Evolutionary conservation across 2,329 filamentous ascomycete genomes (phyloP).

Genomic region (Hymenoscyphus infarciens): DNA sequence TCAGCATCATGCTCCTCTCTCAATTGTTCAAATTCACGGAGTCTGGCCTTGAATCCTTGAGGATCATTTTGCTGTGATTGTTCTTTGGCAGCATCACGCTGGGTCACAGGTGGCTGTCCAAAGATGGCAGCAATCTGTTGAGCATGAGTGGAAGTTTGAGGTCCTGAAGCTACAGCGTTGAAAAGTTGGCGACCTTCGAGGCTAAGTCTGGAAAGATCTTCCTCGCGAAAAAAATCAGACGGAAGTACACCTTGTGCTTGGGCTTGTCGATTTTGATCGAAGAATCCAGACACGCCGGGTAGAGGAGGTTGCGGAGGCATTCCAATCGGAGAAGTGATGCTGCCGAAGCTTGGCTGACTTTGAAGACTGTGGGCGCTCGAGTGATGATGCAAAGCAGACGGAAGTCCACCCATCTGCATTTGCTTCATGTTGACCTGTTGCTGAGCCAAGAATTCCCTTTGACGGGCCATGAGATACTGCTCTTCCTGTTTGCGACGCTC

Average conservation of each 20-base stretch:
- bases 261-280: slow-evolving; percentile 54
- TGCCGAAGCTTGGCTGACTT: slow-evolving; percentile 94
- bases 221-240: slow-evolving; percentile 57
- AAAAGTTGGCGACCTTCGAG: slow-evolving; percentile 37
- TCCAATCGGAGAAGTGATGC: slow-evolving; percentile 81
- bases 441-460: slow-evolving; percentile 87
- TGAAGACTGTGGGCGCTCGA: slow-evolving; percentile 94
- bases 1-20: slow-evolving; percentile 67
- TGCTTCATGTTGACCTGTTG: slow-evolving; percentile 76
- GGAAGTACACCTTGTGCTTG: slow-evolving; percentile 42
- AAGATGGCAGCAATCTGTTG: slow-evolving; percentile 33
- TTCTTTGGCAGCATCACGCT: slow-evolving; percentile 54
- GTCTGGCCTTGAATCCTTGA: slow-evolving; percentile 58
- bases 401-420: slow-evolving; percentile 58
- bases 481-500: slow-evolving; percentile 97
- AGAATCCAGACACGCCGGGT: slow-evolving; percentile 58
- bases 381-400: slow-evolving; percentile 73
- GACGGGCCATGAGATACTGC: slow-evolving; percentile 92
- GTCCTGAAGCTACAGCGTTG: slow-evolving; percentile 16
- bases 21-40: slow-evolving; percentile 79
- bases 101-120: slow-evolving; percentile 27
- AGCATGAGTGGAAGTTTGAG: slow-evolving; percentile 26
- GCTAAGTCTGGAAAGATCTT: slow-evolving; percentile 69
- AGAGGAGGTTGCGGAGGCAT: slow-evolving; percentile 50
- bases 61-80: slow-evolving; percentile 58